These are phyloP conservation scores for Poronia punctata DNA, from an alignment of 495 filamentous ascomycete genomes.

Conservation along the genomic window DNA sequence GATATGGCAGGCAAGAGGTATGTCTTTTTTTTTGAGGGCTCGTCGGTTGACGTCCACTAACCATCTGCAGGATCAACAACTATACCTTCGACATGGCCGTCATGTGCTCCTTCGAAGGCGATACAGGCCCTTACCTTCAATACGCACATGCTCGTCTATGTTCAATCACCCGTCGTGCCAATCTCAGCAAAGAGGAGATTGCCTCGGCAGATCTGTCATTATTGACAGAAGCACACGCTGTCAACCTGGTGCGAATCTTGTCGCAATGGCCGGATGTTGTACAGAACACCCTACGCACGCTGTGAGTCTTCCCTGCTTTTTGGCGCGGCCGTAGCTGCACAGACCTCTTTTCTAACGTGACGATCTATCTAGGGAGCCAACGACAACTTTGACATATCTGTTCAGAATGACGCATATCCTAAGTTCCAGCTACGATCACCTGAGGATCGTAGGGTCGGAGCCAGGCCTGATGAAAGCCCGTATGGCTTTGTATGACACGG, in stretches of 20 bases:
- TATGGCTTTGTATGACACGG: slow-evolving; percentile 75
- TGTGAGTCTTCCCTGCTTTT: slow-evolving; percentile 13
- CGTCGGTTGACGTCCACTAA: slow-evolving; percentile 1
- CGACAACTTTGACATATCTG: slow-evolving; percentile 69
- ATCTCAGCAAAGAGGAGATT: slow-evolving; percentile 46
- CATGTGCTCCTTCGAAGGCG: slow-evolving; percentile 66
- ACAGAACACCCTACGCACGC: slow-evolving; percentile 55
- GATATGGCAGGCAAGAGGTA: slow-evolving; percentile 60
- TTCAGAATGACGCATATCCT: slow-evolving; percentile 84
- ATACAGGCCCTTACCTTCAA: slow-evolving; percentile 64
- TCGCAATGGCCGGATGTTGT: slow-evolving; percentile 60
- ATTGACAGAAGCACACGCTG: slow-evolving; percentile 52
- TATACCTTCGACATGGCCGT: slow-evolving; percentile 57
- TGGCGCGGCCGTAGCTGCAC: too few relatives aligned
- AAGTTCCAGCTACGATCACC: slow-evolving; percentile 75
- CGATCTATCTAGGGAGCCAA: slow-evolving; percentile 40
- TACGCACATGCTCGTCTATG: slow-evolving; percentile 61
- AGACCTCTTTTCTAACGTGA: background rate
- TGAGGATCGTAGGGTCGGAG: slow-evolving; percentile 70
- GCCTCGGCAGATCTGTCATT: slow-evolving; percentile 49
- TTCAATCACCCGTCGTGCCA: slow-evolving; percentile 51
- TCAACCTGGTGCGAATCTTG: slow-evolving; percentile 53
- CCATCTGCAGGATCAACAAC: slow-evolving; percentile 47
- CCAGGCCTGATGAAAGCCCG: slow-evolving; percentile 66
- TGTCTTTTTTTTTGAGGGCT: slow-evolving; percentile 5